Conservation (phyloP, 371 early-diverging fungal species). For the Saksenaea oblongispora region DNA sequence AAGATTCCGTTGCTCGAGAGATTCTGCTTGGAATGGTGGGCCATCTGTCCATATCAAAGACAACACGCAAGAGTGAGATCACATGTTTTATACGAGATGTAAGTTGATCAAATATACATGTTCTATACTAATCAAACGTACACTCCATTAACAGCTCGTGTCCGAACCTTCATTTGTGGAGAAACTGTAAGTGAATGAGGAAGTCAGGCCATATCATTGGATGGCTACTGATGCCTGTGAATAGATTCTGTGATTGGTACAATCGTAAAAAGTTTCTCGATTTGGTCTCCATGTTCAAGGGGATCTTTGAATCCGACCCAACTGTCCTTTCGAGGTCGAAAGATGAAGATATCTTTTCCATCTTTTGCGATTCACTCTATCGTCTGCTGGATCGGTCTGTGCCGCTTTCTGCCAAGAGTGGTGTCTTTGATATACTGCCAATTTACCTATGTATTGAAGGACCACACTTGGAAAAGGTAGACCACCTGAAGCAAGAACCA, state of each 20-base stretch:
- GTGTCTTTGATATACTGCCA: conserved; percentile 38
- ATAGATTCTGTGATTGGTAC: conserved; percentile 34
- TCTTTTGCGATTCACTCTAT: conserved; percentile 22
- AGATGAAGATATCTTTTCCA: conserved; percentile 20
- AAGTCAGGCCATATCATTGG: neutral
- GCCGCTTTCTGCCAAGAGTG: conserved; percentile 21
- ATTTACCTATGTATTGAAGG: conserved; percentile 30
- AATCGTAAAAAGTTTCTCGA: conserved; percentile 23
- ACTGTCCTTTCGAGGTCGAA: conserved; percentile 43
- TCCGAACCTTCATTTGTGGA: conserved; percentile 28
- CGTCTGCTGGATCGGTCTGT: conserved; percentile 15
- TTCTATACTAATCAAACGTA: neutral
- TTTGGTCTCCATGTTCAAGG: conserved; percentile 36
- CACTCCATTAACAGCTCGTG: conserved; percentile 28
- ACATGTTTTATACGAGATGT: conserved; percentile 21
- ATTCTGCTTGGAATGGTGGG: conserved; percentile 35
- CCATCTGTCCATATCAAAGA: conserved; percentile 25
- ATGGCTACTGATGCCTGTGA: neutral
- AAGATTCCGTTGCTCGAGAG: conserved; percentile 15
- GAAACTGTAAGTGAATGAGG: conserved; percentile 36
- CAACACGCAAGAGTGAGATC: conserved; percentile 12
- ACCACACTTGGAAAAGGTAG: conserved; percentile 16
- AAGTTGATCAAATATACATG: conserved; percentile 1
- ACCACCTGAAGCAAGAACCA: neutral
- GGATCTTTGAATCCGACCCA: conserved; percentile 49